Evolutionary conservation across 305 asterid genomes (phyloP), one percentile per base, ranked within the genome.

Genomic region (Ajuga reptans): DNA sequence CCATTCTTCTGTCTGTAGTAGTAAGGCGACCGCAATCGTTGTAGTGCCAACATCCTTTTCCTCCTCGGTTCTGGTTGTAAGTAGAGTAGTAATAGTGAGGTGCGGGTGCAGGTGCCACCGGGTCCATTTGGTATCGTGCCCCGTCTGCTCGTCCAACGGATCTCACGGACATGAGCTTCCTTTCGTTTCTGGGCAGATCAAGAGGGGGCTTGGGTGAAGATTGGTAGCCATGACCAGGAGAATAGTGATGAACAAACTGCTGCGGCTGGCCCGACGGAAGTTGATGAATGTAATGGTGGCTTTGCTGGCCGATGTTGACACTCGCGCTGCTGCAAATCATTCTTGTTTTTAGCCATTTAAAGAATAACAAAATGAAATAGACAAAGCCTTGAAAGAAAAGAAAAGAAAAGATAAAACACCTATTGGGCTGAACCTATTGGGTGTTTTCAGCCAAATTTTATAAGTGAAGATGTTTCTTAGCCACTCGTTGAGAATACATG

Each of bases 71-170:
- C 47, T 72, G 87, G 78, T 83, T 86, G 0, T 78, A 33, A 9
- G 56, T 4, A 8, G 72, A 52, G 43, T 81, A 72, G 27, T 67
- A 72, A 24, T 65, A 66, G 6, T 60, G 62, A 37, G 86, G 73
- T 1, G 62, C 6, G 0, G 59, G 8, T 1, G 47, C 12, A 45
- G 51, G 11, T 11, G 45, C 0, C 1, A 9, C 51, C 50, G 84
- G 82, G 21, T 90, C 97, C 12, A 53, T 42, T 53, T 84, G 92
- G 70, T 71, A 84, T 68, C 84, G 78, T 12, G 64, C 66, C 1
- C 88, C 90, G 24, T 87, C 92, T 0, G 68, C 68, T 36, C 97
- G 77, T 7, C 86, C 84, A 3, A 81, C 83, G 0, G 90, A 78
- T 79, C 87, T 82, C 8, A 73, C 83, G 3, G 88, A 68, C 6